A percentile compares a stretch with the other conserved stretches of the same genome.
phyloP scores from a whole-genome alignment of 108 stramenopile genomes.

The Nannochloropsis gaditana region DNA sequence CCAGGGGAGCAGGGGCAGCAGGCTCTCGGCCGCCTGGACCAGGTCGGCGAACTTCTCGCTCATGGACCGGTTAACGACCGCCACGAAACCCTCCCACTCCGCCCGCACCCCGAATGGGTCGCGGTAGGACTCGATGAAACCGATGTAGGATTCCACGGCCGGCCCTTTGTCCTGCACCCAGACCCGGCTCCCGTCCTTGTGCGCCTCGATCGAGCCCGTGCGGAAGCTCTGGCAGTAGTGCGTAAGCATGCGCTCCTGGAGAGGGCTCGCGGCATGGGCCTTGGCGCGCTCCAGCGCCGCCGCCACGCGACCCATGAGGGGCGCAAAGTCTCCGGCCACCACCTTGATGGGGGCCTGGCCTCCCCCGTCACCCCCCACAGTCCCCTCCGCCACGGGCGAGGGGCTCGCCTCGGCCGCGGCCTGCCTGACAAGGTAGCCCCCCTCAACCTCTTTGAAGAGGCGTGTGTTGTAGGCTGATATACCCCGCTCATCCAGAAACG shows the following conservation, averaged over 20 bases:
- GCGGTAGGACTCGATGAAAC: conserved; percentile 20
- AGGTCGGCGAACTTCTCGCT: conserved; percentile 10
- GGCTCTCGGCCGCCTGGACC: conserved; percentile 13
- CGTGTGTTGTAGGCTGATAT: conserved; percentile 21
- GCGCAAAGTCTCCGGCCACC: conserved; percentile 12
- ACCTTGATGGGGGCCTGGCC: background rate
- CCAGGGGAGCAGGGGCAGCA: conserved; percentile 15
- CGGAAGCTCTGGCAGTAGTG: background rate
- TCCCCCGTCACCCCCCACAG: background rate
- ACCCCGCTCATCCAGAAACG: background rate
- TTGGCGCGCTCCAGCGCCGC: conserved; percentile 3
- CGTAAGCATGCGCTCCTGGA: conserved; percentile 10
- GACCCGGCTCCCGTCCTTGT: conserved; percentile 7
- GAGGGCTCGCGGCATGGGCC: conserved; percentile 7
- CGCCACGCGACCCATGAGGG: background rate
- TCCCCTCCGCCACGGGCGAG: background rate
- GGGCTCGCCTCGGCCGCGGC: background rate
- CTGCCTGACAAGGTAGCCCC: background rate
- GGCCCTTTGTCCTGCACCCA: conserved; percentile 22
- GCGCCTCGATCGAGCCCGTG: conserved; percentile 20
- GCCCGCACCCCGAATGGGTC: conserved; percentile 20
- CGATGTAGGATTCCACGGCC: conserved; percentile 9
- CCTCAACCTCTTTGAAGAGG: conserved; percentile 11
- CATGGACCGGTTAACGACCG: background rate
- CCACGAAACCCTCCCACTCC: conserved; percentile 23